Conservation (phyloP, 2,329 filamentous ascomycete species). For the Alternaria brassicae region DNA sequence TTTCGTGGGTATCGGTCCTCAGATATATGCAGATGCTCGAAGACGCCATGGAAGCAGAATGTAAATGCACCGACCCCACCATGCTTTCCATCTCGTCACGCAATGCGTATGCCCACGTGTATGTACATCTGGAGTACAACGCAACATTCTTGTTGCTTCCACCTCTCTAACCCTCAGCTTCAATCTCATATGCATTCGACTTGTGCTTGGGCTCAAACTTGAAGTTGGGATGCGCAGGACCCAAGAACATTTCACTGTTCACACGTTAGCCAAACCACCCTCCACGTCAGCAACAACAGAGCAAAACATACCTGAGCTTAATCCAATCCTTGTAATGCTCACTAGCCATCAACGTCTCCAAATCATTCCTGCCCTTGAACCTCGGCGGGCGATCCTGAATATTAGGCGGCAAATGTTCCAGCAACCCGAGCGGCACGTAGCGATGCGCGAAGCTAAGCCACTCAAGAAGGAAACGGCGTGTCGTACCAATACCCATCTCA, state of each 20-base stretch:
- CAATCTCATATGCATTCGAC: constrained; percentile 86
- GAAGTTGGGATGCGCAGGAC: constrained; percentile 87
- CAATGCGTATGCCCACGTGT: not conserved
- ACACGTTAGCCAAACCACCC: constrained; percentile 18
- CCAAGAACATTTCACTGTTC: constrained; percentile 92
- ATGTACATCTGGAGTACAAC: not conserved
- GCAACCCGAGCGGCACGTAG: constrained; percentile 86
- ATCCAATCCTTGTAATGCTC: constrained; percentile 97
- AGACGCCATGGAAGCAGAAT: not conserved
- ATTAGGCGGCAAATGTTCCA: constrained; percentile 86
- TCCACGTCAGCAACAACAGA: not conserved
- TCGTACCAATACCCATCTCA: constrained; percentile 90
- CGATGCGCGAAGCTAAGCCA: constrained; percentile 93
- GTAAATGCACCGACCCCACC: not conserved
- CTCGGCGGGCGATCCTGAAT: constrained; percentile 89
- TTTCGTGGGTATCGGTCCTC: not conserved
- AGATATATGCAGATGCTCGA: not conserved
- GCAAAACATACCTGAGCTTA: constrained; percentile 81
- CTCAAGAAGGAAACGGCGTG: constrained; percentile 89
- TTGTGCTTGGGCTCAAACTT: constrained; percentile 98
- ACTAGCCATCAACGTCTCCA: constrained; percentile 93
- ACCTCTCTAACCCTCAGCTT: constrained; percentile 53
- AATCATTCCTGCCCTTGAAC: constrained; percentile 82
- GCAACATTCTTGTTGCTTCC: not conserved
- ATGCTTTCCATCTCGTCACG: not conserved